Evolutionary conservation across 2,329 filamentous ascomycete species (phyloP), one percentile per base, ranked within the genome.

Genomic region (Geosmithia flava): DNA sequence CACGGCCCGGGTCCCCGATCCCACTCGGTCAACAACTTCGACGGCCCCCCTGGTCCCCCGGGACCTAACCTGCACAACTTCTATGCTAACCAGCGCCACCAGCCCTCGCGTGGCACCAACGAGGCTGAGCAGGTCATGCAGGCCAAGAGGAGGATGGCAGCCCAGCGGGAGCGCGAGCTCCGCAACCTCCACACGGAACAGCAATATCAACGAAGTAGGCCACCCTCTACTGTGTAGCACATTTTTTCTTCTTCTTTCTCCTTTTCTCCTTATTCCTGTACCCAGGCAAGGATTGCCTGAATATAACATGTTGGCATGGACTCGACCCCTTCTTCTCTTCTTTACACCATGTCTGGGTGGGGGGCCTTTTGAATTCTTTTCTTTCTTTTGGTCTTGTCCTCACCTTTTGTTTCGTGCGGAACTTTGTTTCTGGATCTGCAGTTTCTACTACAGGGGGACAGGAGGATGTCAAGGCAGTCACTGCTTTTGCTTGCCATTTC

Each of bases 111-210:
- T 77, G 70, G 90, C 78, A 80, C 79, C 62, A 83, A 78, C 75
- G 93, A 97, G 74, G 87, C 89, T 68, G 93, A 97, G 73, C 90
- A 96, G 73, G 88, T 96, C 81, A 87, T 95, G 78, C 93, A 97
- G 81, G 90, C 89, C 61, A 97, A 97, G 80, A 88, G 93, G 74
- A 86, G 91, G 76, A 94, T 97, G 87, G 93, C 93, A 62, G 93
- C 93, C 67, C 93, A 97, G 74, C 87, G 93, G 70, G 93, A 98
- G 77, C 87, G 91, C 70, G 93, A 98, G 75, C 83, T 98, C 69
- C 88, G 93, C 70, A 98, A 97, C 72, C 95, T 97, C 73, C 93
- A 98, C 74, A 94, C 96, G 73, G 93, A 98, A 80, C 93, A 98
- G 80, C 93, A 98, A 81, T 97, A 95, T 74, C 95, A 97, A 77